Percentiles rank a stretch among this genome's conserved stretches.
phyloP scores from a whole-genome alignment of 208 protist species.

The Acanthamoeba divionensis region DNA sequence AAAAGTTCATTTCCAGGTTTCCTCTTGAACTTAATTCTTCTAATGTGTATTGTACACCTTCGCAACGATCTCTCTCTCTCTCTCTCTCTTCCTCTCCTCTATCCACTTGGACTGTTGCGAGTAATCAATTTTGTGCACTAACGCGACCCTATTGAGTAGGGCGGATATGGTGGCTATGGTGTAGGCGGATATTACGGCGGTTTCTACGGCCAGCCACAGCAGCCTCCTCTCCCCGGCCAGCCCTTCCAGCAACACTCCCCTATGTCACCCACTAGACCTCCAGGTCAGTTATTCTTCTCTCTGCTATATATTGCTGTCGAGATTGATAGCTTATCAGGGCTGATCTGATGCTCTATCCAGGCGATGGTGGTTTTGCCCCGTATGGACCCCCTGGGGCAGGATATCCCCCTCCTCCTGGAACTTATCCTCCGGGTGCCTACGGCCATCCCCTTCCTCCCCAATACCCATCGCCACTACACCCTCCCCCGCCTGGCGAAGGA shows the following conservation, averaged over 20 bases:
- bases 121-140: too few species aligned
- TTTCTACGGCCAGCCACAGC: too few species aligned
- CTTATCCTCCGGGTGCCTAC: neutral
- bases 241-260: too few species aligned
- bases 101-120: too few species aligned
- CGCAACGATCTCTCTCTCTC: too few species aligned
- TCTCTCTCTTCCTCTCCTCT: too few species aligned
- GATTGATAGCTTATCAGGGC: too few species aligned
- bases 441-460: neutral
- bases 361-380: neutral
- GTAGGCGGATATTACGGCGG: neutral
- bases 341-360: neutral
- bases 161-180: neutral
- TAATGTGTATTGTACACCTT: neutral
- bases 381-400: neutral
- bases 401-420: neutral
- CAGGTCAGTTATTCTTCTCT: too few species aligned
- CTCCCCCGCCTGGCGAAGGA: neutral
- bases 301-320: too few species aligned
- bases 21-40: neutral
- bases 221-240: too few species aligned
- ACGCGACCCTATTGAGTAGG: neutral
- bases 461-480: neutral
- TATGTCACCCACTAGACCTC: too few species aligned
- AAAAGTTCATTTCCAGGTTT: neutral